phyloP scores from a whole-genome alignment of 1,284 basidiomycete genomes.

The Polyporus tsugae region DNA sequence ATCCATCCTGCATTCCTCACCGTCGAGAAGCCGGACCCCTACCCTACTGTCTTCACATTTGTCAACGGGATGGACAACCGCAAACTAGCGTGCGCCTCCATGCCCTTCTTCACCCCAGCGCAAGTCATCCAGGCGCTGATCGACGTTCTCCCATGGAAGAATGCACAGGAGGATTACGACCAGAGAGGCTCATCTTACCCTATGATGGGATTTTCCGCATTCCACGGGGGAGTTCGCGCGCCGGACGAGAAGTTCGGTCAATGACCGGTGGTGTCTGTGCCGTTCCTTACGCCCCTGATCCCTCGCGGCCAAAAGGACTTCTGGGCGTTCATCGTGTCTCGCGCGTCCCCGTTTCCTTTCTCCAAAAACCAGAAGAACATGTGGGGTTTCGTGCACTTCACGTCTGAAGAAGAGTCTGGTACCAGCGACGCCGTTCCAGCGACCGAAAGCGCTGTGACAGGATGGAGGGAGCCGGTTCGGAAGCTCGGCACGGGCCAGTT shows the following conservation, averaged over 20 bases:
- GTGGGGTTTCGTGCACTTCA: slow-evolving; percentile 18
- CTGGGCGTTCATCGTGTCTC: slow-evolving; percentile 14
- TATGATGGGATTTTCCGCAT: background rate
- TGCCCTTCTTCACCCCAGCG: slow-evolving; percentile 19
- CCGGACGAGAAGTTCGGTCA: background rate
- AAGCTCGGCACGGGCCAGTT: background rate
- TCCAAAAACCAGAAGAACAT: background rate
- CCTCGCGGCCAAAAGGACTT: slow-evolving; percentile 11
- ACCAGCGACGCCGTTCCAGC: background rate
- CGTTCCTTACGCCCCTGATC: background rate
- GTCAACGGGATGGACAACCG: background rate
- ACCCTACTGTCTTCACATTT: slow-evolving; percentile 22
- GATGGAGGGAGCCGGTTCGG: background rate
- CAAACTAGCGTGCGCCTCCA: background rate
- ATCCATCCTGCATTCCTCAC: slow-evolving; percentile 37
- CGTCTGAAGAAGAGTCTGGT: background rate
- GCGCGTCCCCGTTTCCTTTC: background rate
- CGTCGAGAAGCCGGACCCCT: slow-evolving; percentile 1
- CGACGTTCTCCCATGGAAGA: slow-evolving; percentile 6
- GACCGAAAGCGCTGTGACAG: background rate
- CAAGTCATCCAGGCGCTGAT: slow-evolving; percentile 16
- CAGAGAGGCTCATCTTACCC: background rate
- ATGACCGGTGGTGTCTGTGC: slow-evolving; percentile 14
- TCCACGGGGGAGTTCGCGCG: slow-evolving; percentile 3
- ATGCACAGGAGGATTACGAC: no score